Evolutionary conservation across 1,284 basidiomycete species (phyloP).

Genomic region (Cutaneotrichosporon dermatis): DNA sequence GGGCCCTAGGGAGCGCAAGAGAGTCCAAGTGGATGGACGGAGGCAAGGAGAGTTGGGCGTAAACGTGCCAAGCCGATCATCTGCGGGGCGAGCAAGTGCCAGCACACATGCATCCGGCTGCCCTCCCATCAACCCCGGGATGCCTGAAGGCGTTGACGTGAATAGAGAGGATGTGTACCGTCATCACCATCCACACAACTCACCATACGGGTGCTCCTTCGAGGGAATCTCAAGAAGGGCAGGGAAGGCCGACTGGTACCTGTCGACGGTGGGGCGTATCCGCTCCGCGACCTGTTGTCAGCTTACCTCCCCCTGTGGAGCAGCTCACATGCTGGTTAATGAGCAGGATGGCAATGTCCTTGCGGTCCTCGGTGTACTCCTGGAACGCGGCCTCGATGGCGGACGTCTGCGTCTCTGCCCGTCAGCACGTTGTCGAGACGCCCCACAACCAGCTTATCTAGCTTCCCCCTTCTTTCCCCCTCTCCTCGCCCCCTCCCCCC

Average conservation of each 20-base stretch:
- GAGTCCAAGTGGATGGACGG: too few species aligned
- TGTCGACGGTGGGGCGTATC: slow-evolving; percentile 90
- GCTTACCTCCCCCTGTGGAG: not conserved
- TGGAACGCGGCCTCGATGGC: slow-evolving; percentile 85
- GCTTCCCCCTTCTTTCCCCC: too few species aligned
- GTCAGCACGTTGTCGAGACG: not conserved
- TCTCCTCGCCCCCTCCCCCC: too few species aligned
- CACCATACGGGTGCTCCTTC: slow-evolving; percentile 76
- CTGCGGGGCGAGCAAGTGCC: too few species aligned
- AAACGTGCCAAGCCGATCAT: too few species aligned
- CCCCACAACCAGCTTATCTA: too few species aligned
- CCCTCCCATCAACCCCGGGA: too few species aligned
- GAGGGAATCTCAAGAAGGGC: slow-evolving; percentile 91
- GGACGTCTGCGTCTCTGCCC: slow-evolving; percentile 84
- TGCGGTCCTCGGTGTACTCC: slow-evolving; percentile 77
- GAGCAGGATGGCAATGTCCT: slow-evolving; percentile 87
- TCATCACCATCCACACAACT: slow-evolving; percentile 16
- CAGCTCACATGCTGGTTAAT: slow-evolving; percentile 91
- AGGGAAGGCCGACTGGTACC: slow-evolving; percentile 95
- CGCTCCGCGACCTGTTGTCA: slow-evolving; percentile 78
- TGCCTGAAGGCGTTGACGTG: too few species aligned
- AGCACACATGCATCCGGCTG: too few species aligned
- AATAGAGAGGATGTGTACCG: too few species aligned
- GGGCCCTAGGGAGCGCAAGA: too few species aligned
- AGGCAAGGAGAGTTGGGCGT: too few species aligned